Base-by-base conservation (phyloP, 352 stramenopile genomes). In the Aphanomyces stellatus region DNA sequence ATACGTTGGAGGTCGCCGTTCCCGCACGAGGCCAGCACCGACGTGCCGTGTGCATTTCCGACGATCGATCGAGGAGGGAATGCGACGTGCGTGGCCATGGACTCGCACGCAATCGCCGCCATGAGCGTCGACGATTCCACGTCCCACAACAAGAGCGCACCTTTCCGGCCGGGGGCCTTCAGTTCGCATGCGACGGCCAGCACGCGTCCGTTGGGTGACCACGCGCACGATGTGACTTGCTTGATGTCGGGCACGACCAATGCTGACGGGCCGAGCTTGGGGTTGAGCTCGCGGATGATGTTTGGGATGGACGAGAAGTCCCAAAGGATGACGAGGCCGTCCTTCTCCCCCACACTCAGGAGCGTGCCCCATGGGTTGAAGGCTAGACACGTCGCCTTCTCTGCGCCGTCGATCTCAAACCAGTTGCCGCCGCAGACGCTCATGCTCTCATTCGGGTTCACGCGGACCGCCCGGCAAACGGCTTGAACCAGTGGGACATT, bases 291-390 rank as follows among this genome's bases (percentile, higher is more conserved):
- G 2, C 82, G 79, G 43, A 80, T 90, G 70, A 91, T 88, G 30
- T 88, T 82, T 27, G 80, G 82, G 15, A 93, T 79, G 6, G 76
- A 86, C 30, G 81, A 85, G 61, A 90, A 91, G 70, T 93, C 85
- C 85, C 85, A 93, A 28, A 93, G 78, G 8, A 76, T 90, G n/a
- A 93, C 74, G 42, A 84, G 78, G 4, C 85, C 85, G 34, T 91
- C 85, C 35, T 83, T 84, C 70, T 92, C 83, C 48, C 85, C 85
- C 27, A 93, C 81, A 5, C 82, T 84, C 13, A 92, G 67, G 51
- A 93, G 63, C 41, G 80, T 88, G 34, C 82, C 71, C 15, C 74
- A 74, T 0, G 77, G 68, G 66, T 90, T 93, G 33, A 89, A 68
- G 2, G 81, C 78, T 35, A 91, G 62, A 49, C 85, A 91, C 63